Percentiles rank a stretch among this genome's conserved stretches.
phyloP scores from a whole-genome alignment of 176 grass and related monocot species.

The Cenchrus fungigraminus region DNA sequence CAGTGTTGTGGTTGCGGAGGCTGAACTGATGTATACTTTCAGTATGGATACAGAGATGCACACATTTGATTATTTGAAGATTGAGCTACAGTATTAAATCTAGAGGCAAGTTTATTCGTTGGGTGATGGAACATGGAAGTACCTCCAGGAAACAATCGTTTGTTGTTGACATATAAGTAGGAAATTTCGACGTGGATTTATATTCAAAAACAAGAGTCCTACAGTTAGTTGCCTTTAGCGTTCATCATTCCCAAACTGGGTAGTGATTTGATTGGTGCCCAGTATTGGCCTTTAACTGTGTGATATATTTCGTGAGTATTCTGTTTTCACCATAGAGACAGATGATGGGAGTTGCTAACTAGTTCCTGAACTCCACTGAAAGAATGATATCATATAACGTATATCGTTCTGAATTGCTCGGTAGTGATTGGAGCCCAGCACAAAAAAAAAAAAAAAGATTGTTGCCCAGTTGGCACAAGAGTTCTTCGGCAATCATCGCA shows the following conservation, averaged over 20 bases:
- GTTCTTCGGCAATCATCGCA: not conserved
- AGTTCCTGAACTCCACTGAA: not conserved
- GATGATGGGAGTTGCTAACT: not conserved
- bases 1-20: conserved; percentile 25
- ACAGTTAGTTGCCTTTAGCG: not conserved
- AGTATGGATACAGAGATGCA: not conserved
- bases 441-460: not conserved
- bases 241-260: not conserved
- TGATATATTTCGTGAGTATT: too few species aligned
- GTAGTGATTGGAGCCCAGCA: too few species aligned
- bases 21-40: not conserved
- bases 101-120: not conserved
- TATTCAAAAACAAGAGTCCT: not conserved
- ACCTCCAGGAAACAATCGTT: not conserved
- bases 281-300: too few species aligned
- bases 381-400: not conserved
- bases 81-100: not conserved
- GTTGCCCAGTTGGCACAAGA: not conserved
- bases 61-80: not conserved
- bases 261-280: not conserved
- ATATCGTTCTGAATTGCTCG: too few species aligned
- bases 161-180: not conserved
- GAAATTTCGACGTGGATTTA: not conserved
- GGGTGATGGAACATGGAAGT: not conserved
- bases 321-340: not conserved